Conservation (phyloP, 1,284 basidiomycete species). For the Chalciporus piperatoides region DNA sequence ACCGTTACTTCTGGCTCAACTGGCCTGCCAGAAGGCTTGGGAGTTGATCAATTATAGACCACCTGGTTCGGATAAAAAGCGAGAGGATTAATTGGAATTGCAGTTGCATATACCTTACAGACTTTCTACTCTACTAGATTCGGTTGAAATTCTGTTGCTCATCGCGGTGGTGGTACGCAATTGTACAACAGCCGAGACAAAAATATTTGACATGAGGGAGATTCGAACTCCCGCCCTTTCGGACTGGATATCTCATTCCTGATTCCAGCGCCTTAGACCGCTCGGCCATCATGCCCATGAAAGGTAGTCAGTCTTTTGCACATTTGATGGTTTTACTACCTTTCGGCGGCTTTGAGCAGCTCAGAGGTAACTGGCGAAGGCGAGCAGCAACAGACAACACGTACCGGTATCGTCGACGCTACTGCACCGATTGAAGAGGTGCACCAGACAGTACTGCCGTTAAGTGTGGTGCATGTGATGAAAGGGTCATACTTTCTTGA, state of each 20-base stretch:
- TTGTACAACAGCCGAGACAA: background rate
- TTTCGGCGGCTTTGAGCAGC: background rate
- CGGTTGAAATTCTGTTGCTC: background rate
- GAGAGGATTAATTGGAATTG: slow-evolving; percentile 22
- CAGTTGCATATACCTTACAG: slow-evolving; percentile 22
- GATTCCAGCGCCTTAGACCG: slow-evolving; percentile 58
- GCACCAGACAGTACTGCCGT: no score
- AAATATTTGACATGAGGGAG: slow-evolving; percentile 39
- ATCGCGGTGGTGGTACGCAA: no score
- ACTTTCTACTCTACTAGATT: slow-evolving; percentile 5
- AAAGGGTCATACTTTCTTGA: no score
- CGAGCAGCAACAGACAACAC: no score
- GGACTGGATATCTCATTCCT: slow-evolving; percentile 33
- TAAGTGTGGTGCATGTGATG: no score
- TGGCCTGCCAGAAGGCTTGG: slow-evolving; percentile 43
- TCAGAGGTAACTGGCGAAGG: no score
- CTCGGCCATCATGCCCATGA: slow-evolving; percentile 52
- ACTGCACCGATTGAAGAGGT: no score
- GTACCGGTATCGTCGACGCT: background rate
- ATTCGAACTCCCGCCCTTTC: slow-evolving; percentile 48
- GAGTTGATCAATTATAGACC: slow-evolving; percentile 47
- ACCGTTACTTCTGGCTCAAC: slow-evolving; percentile 49
- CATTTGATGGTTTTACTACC: background rate
- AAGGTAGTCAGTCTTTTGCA: no score
- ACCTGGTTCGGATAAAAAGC: slow-evolving; percentile 20